Base-by-base conservation (phyloP, 345 rosid genomes). In the Xanthoceras sorbifolium region DNA sequence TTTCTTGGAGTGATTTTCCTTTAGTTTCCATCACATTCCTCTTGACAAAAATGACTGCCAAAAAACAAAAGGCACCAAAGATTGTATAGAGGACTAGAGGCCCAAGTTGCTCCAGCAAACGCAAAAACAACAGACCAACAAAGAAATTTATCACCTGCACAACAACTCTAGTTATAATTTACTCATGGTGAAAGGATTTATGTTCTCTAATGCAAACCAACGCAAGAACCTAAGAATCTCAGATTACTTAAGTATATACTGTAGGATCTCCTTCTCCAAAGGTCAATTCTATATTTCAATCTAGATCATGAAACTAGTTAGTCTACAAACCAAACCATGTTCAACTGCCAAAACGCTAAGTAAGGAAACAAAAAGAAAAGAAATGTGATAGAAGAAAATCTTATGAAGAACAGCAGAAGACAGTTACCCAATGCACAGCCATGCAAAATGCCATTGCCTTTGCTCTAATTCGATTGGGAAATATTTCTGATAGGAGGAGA, bases 1-100 rank as follows among this genome's bases (percentile, higher is more conserved):
- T 95, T 87, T 93, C 99, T 84, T 95, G 94, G 25, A 95, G 97
- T 69, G 93, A 85, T 78, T 93, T 95, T 72, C 98, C 99, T 84
- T 90, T 93, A 22, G 98, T 95, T 86, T 95, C 98, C 74, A 91
- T 26, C 74, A 93, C 94, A 67, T 87, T 87, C 84, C 82, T 87
- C 96, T 87, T 84, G 50, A 93, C 94, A 77, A 89, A 95, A 71
- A 86, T 63, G 48, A 89, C 93, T 6, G 89, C 98, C 77, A 89
- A 29, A 59, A 90, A 78, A 82, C 98, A 89, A 84, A 95, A 95
- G 84, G 78, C 80, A 46, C 81, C 92, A 20, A 91, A 93, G n/a
- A 87, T 83, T 11, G 97, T 77, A 79, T 93, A 87, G 74, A 91
- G 86, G 76, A 89, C 54, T 70, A 81, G 61, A 0, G 98, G 89